Evolutionary conservation across 192 early-diverging fungal species (phyloP), one percentile per base, ranked within the genome.

Genomic region (Entomortierella beljakovae): DNA sequence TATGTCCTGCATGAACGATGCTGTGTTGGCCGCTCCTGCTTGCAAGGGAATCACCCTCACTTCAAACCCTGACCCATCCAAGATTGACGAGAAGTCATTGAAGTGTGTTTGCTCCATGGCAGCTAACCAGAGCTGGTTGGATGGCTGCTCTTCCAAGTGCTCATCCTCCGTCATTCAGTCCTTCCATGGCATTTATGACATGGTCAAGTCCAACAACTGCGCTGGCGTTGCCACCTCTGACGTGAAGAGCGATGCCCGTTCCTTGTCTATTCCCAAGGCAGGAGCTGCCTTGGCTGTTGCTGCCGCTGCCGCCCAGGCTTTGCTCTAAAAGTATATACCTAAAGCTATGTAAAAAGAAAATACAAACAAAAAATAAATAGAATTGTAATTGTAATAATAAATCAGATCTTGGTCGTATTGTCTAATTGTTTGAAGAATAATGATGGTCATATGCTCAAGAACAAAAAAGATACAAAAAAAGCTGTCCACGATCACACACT

Each of bases 241-340:
- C 6, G 18, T 20, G 0, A 50, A 50, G 34, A 51, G 48, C 10
- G 28, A 43, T 48, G 40, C 7, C 15, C 2, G 22, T 6, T 46
- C 59, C 4, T 28, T 61, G 59, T 6, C 61, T 2, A 11, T 22
- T 57, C 43, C 43, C 48, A 63, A 51, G 35, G 48, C 61, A 20
- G 48, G 61, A 51, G 61, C 61, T 33, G 61, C 61, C 15, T 20
- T 63, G 2, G 48, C 18, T 10, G 20, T 63, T n/a, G 48, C 61
- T n/a, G 48, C 31, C 18, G 61, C 48, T 4, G 38, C 42, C 23
- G 48, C 33, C 48, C 26, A 32, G 13, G 31, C 29, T 3, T 20
- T 63, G 38, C 23, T 63, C 11, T 63, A 50, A 63, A 50, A 18
- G 13, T 26, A 35, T 32, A 57, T 20, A 56, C 3, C 28, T 15